Conservation (phyloP, 1,139 yeast species). For the Hyphopichia khmerensis region DNA sequence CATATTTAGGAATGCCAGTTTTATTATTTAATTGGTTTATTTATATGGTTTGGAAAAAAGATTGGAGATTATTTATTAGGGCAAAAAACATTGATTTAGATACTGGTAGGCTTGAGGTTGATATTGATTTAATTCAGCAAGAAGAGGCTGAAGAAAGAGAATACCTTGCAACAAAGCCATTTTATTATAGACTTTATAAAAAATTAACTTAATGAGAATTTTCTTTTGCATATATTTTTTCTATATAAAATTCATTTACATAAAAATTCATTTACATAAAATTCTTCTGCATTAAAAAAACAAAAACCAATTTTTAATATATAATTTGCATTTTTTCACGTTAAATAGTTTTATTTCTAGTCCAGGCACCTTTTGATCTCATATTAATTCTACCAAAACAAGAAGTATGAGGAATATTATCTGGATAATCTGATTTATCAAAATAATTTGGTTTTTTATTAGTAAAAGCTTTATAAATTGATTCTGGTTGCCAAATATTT, state of each 20-base stretch:
- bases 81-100: conserved; percentile 29
- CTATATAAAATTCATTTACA: neutral
- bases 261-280: no score
- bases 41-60: conserved; percentile 24
- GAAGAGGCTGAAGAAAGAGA: conserved; percentile 29
- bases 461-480: conserved; percentile 38
- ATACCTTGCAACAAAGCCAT: conserved; percentile 20
- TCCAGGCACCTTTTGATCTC: conserved; percentile 39
- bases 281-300: no score
- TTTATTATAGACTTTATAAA: conserved; percentile 17
- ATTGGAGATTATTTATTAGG: conserved; percentile 21
- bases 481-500: conserved; percentile 35
- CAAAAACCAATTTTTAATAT: no score
- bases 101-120: conserved; percentile 31
- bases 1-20: conserved; percentile 26
- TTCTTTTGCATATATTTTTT: neutral
- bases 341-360: conserved; percentile 14
- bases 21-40: conserved; percentile 21
- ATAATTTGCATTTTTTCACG: no score
- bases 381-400: conserved; percentile 43
- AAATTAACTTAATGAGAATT: conserved; percentile 20
- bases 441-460: conserved; percentile 22
- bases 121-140: conserved; percentile 28
- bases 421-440: conserved; percentile 24
- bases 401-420: conserved; percentile 25